Conservation (phyloP, 371 early-diverging fungal species). For the Synchytrium microbalum region DNA sequence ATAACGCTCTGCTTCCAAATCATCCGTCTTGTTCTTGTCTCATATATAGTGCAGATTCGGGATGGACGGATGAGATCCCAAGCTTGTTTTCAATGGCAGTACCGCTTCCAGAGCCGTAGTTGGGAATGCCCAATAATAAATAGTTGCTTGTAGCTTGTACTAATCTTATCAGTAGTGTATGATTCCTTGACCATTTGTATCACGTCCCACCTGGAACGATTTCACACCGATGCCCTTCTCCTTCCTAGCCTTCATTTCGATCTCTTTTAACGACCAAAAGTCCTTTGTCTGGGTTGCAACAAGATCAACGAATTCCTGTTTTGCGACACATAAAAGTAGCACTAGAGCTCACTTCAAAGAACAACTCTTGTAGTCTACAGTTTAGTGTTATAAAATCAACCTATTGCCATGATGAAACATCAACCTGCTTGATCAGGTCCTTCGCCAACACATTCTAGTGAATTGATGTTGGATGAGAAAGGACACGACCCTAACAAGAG, state of each 20-base stretch:
- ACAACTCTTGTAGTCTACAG: neutral
- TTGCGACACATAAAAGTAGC: neutral
- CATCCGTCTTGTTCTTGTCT: slow-evolving; percentile 38
- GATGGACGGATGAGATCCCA: no score
- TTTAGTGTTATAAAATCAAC: neutral
- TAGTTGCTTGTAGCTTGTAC: no score
- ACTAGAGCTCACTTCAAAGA: slow-evolving; percentile 2
- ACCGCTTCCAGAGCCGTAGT: slow-evolving; percentile 60
- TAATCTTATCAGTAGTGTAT: slow-evolving; percentile 86
- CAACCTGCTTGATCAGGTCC: neutral
- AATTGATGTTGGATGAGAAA: no score
- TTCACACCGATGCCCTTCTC: slow-evolving; percentile 71
- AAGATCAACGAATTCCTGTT: neutral
- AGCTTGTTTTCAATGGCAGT: no score
- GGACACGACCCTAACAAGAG: no score
- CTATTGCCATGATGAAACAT: neutral
- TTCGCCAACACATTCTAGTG: no score
- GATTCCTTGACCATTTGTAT: slow-evolving; percentile 81
- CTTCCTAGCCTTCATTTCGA: slow-evolving; percentile 85
- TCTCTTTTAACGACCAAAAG: slow-evolving; percentile 47
- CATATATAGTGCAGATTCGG: no score
- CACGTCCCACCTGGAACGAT: slow-evolving; percentile 39
- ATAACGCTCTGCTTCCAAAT: slow-evolving; percentile 31
- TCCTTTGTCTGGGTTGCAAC: slow-evolving; percentile 28
- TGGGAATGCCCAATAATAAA: slow-evolving; percentile 90